Percentiles rank a stretch among this genome's conserved stretches.
phyloP scores from a whole-genome alignment of 1,284 basidiomycete genomes.

The Tremellales sp. region DNA sequence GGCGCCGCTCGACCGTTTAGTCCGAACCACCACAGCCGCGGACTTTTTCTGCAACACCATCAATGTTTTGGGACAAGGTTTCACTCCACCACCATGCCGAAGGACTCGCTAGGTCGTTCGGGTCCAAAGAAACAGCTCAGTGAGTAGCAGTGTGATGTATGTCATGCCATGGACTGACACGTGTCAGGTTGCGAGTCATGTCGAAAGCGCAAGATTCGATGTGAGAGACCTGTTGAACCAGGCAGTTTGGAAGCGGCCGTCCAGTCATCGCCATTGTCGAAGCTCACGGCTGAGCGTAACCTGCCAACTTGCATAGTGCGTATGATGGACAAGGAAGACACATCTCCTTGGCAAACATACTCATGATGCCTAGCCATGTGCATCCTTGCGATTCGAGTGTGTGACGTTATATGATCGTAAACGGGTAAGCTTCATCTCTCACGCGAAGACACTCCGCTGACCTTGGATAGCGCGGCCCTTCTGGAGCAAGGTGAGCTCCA shows the following conservation, averaged over 20 bases:
- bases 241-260: background rate
- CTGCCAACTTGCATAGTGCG: conserved; percentile 4
- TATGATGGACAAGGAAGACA: background rate
- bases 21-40: too few relatives aligned
- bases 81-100: background rate
- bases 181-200: background rate
- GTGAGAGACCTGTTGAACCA: background rate
- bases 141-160: background rate
- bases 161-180: background rate
- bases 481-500: background rate
- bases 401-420: conserved; percentile 5
- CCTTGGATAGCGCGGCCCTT: conserved; percentile 4
- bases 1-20: too few relatives aligned
- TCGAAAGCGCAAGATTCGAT: background rate
- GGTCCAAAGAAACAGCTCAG: background rate
- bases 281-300: background rate
- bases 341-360: background rate
- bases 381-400: conserved; percentile 1
- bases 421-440: conserved; percentile 1
- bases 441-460: background rate
- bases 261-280: background rate
- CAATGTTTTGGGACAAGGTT: too few relatives aligned
- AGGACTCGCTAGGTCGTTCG: background rate
- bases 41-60: too few relatives aligned
- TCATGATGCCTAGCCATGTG: conserved; percentile 5